Evolutionary conservation across 2,329 filamentous ascomycete species (phyloP), one percentile per base, ranked within the genome.

Genomic region (Talaromyces sp.): DNA sequence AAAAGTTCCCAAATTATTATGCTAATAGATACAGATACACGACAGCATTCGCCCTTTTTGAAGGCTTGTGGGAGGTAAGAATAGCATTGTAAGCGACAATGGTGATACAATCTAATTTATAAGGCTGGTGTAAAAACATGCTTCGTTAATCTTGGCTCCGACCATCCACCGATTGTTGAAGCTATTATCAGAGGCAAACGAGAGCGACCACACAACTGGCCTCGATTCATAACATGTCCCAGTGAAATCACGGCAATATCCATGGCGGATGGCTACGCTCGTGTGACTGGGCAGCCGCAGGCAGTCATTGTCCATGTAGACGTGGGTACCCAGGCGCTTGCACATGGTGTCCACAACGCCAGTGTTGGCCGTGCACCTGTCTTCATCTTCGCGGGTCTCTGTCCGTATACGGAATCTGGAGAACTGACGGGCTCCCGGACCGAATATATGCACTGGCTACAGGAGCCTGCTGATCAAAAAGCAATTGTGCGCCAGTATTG

Each of bases 241-340:
- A 90, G 90, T 63, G 90, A 92, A 85, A 91, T 92, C 87, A 90
- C 92, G 8, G 90, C 90, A 13, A 83, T 93, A 72, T 92, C 89
- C 63, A 90, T 91, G 86, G 90, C 90, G 11, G 89, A 93, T 74
- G 90, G 90, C 62, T 92, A 90, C 73, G 89, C 90, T 24, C 83
- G 88, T 35, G 75, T 90, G 54, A 91, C 87, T 14, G 85, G 85
- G 2, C 90, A 91, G 76, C 14, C 43, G 2, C 43, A 47, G 19
- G 43, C 24, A 6, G 89, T 92, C 7, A 87, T 92, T 69, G 84
- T 91, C 1, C 89, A 92, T 72, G 89, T 91, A 64, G 89, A 92
- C 68, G 89, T 92, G 31, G 90, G 90, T n/a, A 92, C 90, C 0
- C 89, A 92, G 75, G 89, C 86, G 11, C 82, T 92, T 1, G 89